These are phyloP conservation scores for Penicillium corylophilum DNA, from an alignment of 2,329 filamentous ascomycete species.

Conservation along the genomic window DNA sequence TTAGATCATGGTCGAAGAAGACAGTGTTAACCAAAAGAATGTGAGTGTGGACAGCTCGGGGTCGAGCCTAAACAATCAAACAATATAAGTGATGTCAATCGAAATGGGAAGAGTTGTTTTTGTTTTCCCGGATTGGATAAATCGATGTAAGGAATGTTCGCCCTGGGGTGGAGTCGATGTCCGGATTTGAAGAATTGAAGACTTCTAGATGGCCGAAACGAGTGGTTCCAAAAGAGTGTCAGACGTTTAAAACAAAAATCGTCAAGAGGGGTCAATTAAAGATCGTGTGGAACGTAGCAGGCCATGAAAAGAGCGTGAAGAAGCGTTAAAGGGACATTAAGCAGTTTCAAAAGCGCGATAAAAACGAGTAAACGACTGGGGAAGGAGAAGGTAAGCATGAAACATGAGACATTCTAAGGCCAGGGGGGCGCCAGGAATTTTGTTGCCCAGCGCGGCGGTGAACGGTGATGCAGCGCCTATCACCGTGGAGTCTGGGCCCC, in stretches of 20 bases:
- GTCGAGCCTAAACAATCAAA: slow-evolving; percentile 1
- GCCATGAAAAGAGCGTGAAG: slow-evolving; percentile 37
- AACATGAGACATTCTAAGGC: slow-evolving; percentile 20
- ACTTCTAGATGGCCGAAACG: slow-evolving; percentile 5
- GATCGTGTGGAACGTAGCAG: slow-evolving; percentile 25
- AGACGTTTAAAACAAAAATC: slow-evolving; percentile 28
- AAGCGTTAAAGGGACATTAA: slow-evolving; percentile 20
- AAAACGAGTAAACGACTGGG: slow-evolving; percentile 29
- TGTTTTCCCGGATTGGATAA: slow-evolving; percentile 28
- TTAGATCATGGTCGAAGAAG: slow-evolving; percentile 29
- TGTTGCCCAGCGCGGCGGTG: slow-evolving; percentile 34
- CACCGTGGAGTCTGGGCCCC: slow-evolving; percentile 14
- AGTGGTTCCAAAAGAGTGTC: slow-evolving; percentile 25
- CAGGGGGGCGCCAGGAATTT: slow-evolving; percentile 22
- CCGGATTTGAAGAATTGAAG: not conserved
- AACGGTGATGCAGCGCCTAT: slow-evolving; percentile 16
- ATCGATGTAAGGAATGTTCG: slow-evolving; percentile 30
- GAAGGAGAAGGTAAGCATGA: slow-evolving; percentile 10
- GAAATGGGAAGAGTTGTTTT: slow-evolving; percentile 12
- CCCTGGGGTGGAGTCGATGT: slow-evolving; percentile 24
- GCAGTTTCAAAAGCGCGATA: slow-evolving; percentile 27
- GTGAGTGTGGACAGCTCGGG: not conserved
- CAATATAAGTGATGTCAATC: slow-evolving; percentile 9
- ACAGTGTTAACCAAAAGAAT: not conserved
- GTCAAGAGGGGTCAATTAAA: slow-evolving; percentile 18